Evolutionary conservation across 192 early-diverging fungal genomes (phyloP).

Genomic region (Mortierella antarctica): DNA sequence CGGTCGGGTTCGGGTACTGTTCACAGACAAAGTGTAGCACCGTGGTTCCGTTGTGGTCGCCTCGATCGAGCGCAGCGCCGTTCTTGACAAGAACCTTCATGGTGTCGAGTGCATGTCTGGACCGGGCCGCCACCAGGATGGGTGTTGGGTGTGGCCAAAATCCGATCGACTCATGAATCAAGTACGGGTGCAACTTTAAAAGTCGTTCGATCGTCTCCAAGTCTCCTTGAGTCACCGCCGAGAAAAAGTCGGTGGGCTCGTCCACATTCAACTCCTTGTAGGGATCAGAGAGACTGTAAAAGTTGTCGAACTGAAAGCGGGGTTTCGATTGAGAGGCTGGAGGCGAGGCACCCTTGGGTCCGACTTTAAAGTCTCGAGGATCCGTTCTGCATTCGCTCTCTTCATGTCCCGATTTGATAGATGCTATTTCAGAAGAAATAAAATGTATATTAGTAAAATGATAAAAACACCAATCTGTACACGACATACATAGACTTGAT

Average conservation of each 20-base stretch:
- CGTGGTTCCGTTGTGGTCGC: constrained; percentile 39
- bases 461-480: too few relatives aligned
- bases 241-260: constrained; percentile 43
- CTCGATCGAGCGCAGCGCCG: constrained; percentile 26
- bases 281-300: constrained; percentile 51
- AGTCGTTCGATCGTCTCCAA: constrained; percentile 36
- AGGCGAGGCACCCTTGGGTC: constrained; percentile 19
- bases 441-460: neutral
- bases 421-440: constrained; percentile 1
- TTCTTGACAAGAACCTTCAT: constrained; percentile 45
- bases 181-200: constrained; percentile 28
- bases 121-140: constrained; percentile 38
- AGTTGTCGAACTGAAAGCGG: constrained; percentile 42
- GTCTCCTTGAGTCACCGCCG: constrained; percentile 40
- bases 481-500: too few relatives aligned
- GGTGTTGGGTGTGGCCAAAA: constrained; percentile 43
- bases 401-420: constrained; percentile 16
- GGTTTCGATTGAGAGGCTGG: constrained; percentile 18
- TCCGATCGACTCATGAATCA: constrained; percentile 36
- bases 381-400: constrained; percentile 17
- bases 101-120: constrained; percentile 33
- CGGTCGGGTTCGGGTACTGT: constrained; percentile 41
- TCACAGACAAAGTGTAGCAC: constrained; percentile 46
- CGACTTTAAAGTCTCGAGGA: constrained; percentile 5
- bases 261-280: constrained; percentile 48